Evolutionary conservation across 1,284 basidiomycete species (phyloP), one percentile per base, ranked within the genome.

Genomic region (Microbotryum saponariae): DNA sequence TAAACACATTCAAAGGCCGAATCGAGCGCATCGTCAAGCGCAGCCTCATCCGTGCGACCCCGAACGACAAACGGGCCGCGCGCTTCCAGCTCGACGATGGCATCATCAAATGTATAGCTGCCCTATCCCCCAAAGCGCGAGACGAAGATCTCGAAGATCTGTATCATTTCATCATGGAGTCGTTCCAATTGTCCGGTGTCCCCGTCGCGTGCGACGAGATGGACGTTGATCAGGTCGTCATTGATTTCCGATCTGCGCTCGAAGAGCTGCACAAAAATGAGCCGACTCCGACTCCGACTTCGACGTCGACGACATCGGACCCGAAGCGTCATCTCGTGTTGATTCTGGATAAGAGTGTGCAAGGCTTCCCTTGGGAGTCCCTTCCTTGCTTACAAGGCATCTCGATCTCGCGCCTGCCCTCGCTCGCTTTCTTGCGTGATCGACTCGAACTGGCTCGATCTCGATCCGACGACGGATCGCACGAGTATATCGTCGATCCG

Each of bases 101-200:
- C 3, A 72, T 97, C 4, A 76, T 97, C n/a, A 83, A 87, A 68
- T 91, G 89, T 74, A 90, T 98, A 71, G 85, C 90, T 0, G 84
- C 85, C 0, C 79, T 98, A 1, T 83, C 86, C 1, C 83, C 88
- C 0, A 84, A 85, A 67, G 90, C 88, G 69, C 82, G 83, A 27
- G 89, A 96, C 68, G 94, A 98, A 73, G 94, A 97, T 72, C 79
- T 97, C 18, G 93, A 97, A 74, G 96, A 99, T 73, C 78, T 97
- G 46, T 83, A 91, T 8, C 96, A 94, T 76, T 97, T 96, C 76
- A 82, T 96, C 25, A 81, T 97, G 54, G 96, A 97, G 73, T 81
- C 93, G 0, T 92, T 93, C 74, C 92, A 96, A 71, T 89, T 94
- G 76, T 85, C 91, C 70, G 94, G 93, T 2, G 82, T 91, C 8